phyloP scores from a whole-genome alignment of 1,284 basidiomycete genomes.

The Meira nashicola region DNA sequence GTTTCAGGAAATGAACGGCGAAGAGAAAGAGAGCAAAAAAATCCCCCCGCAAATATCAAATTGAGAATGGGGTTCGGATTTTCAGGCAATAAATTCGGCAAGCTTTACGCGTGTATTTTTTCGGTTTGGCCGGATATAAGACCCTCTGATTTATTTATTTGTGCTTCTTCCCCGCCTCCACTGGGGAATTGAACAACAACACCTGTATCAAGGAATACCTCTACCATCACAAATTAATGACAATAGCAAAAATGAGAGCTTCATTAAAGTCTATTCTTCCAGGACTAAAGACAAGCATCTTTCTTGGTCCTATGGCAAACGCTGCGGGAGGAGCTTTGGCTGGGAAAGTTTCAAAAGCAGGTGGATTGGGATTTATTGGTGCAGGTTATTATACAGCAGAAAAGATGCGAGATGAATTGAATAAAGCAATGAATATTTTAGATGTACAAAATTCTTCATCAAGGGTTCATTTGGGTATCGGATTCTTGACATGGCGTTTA shows the following conservation, averaged over 20 bases:
- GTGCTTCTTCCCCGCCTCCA: too few species aligned
- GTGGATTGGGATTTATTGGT: slow-evolving; percentile 49
- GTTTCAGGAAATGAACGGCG: too few species aligned
- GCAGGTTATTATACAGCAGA: slow-evolving; percentile 36
- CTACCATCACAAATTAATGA: too few species aligned
- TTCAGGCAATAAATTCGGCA: too few species aligned
- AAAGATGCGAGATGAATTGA: slow-evolving; percentile 25
- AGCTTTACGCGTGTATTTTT: too few species aligned
- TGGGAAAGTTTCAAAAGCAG: slow-evolving; percentile 34
- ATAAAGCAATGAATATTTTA: slow-evolving; percentile 19
- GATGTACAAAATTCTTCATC: slow-evolving; percentile 10
- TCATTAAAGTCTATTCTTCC: background rate
- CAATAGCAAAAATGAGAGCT: background rate
- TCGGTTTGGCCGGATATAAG: too few species aligned
- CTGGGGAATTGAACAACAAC: too few species aligned
- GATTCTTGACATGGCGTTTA: slow-evolving; percentile 45
- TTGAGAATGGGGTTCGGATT: too few species aligned
- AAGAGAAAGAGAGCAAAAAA: too few species aligned
- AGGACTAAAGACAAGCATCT: slow-evolving; percentile 3
- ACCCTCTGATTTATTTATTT: too few species aligned
- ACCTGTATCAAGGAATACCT: too few species aligned
- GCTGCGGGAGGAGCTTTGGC: slow-evolving; percentile 43
- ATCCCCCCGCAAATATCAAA: too few species aligned
- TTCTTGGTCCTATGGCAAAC: slow-evolving; percentile 41
- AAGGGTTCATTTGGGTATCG: slow-evolving; percentile 38